phyloP scores from a whole-genome alignment of 805 yeast species.

The Monosporozyma solicola region DNA sequence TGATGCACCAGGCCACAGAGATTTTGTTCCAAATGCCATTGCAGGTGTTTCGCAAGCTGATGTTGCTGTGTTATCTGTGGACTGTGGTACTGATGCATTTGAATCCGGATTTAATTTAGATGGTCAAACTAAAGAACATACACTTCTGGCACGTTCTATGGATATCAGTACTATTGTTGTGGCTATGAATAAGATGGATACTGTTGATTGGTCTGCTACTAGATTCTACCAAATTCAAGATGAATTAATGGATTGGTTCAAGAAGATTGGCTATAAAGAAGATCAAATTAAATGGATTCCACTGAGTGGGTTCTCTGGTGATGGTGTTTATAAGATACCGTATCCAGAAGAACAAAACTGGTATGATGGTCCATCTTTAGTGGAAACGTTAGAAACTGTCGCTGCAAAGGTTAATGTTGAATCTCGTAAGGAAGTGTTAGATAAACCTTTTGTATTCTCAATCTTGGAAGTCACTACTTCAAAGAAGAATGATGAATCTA shows the following conservation, averaged over 20 bases:
- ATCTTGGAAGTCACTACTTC: slow-evolving; percentile 53
- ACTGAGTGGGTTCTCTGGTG: slow-evolving; percentile 93
- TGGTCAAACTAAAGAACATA: slow-evolving; percentile 97
- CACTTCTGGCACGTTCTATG: slow-evolving; percentile 89
- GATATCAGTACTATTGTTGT: slow-evolving; percentile 88
- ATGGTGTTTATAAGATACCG: slow-evolving; percentile 82
- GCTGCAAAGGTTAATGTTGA: slow-evolving; percentile 13
- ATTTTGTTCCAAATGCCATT: slow-evolving; percentile 96
- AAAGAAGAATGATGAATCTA: slow-evolving; percentile 40
- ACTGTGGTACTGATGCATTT: slow-evolving; percentile 97
- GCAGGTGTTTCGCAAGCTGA: slow-evolving; percentile 99
- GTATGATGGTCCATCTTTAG: slow-evolving; percentile 83
- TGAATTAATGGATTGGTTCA: slow-evolving; percentile 66
- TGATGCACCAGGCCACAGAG: slow-evolving; percentile 99
- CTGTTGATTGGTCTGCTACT: slow-evolving; percentile 87
- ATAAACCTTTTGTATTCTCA: slow-evolving; percentile 45
- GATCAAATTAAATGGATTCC: slow-evolving; percentile 87
- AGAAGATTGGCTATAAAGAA: slow-evolving; percentile 76
- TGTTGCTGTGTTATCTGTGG: slow-evolving; percentile 89
- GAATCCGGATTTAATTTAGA: slow-evolving; percentile 98
- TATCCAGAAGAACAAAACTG: slow-evolving; percentile 50
- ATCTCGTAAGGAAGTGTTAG: slow-evolving; percentile 19
- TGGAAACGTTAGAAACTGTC: slow-evolving; percentile 64
- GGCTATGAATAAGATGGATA: slow-evolving; percentile 82
- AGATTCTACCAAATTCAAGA: slow-evolving; percentile 86